Evolutionary conservation across 345 rosid genomes (phyloP).

Genomic region (Cardamine chenopodiifolia): DNA sequence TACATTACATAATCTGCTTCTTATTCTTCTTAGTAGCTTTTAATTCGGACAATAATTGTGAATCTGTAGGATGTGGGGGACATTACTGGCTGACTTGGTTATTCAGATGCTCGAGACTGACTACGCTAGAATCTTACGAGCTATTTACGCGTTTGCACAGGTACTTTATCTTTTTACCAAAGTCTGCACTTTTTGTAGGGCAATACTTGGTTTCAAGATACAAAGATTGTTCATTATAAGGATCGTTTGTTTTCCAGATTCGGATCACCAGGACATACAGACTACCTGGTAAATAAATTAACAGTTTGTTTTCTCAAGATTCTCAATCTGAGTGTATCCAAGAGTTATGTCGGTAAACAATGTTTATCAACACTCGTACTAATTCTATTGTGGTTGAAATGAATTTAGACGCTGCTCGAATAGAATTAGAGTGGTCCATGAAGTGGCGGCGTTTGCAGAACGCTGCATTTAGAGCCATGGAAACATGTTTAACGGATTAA

Average conservation of each 20-base stretch:
- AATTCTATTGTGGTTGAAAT: slow-evolving; percentile 22
- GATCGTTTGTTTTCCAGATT: slow-evolving; percentile 53
- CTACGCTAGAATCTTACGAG: slow-evolving; percentile 88
- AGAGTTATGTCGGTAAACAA: slow-evolving; percentile 17
- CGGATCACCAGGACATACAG: slow-evolving; percentile 76
- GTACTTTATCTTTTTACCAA: slow-evolving; percentile 41
- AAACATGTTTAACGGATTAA: slow-evolving; percentile 4
- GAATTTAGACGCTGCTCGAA: slow-evolving; percentile 3
- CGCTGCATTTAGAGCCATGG: slow-evolving; percentile 9
- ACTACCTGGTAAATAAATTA: slow-evolving; percentile 47
- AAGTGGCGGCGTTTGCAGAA: slow-evolving; percentile 12
- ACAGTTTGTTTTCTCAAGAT: slow-evolving; percentile 11
- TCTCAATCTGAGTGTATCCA: slow-evolving; percentile 10
- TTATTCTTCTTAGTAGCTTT: background rate
- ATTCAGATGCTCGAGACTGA: slow-evolving; percentile 99
- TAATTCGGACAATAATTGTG: background rate
- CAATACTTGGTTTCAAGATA: background rate
- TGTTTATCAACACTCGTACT: slow-evolving; percentile 1
- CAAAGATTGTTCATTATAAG: background rate
- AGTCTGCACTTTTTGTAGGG: background rate
- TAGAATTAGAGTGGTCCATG: background rate
- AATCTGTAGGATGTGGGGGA: slow-evolving; percentile 86
- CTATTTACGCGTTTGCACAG: slow-evolving; percentile 93
- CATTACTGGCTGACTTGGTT: slow-evolving; percentile 86
- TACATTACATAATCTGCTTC: slow-evolving; percentile 18